These are phyloP conservation scores for Phoma sp. DNA, from an alignment of 2,329 filamentous ascomycete genomes.

Conservation along the genomic window DNA sequence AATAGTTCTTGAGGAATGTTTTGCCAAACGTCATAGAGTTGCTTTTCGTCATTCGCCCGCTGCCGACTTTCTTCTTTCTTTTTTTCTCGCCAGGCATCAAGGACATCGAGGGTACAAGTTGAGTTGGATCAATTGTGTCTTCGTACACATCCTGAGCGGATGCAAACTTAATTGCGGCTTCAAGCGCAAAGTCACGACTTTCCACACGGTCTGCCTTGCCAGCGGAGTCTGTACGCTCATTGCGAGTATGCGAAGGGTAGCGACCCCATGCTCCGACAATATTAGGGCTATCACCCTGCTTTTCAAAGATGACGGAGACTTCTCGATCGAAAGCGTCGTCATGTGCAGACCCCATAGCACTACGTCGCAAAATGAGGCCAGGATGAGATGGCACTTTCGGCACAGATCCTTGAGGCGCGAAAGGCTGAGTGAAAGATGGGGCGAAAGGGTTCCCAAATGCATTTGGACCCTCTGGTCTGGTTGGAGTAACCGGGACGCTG, in stretches of 20 bases:
- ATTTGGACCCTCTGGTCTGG: neutral
- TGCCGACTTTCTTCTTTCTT: constrained; percentile 65
- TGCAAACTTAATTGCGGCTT: constrained; percentile 39
- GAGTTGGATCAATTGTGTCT: constrained; percentile 37
- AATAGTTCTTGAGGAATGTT: constrained; percentile 54
- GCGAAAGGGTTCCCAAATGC: neutral
- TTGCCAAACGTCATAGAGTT: constrained; percentile 53
- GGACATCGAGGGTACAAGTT: constrained; percentile 28
- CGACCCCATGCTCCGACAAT: constrained; percentile 54
- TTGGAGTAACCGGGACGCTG: neutral
- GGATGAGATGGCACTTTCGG: neutral
- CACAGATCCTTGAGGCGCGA: neutral
- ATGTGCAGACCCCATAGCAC: constrained; percentile 24
- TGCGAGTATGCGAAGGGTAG: constrained; percentile 57
- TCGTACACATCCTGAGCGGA: constrained; percentile 24
- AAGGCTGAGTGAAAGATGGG: neutral
- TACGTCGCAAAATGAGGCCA: constrained; percentile 22
- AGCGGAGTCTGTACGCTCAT: constrained; percentile 50
- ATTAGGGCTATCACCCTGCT: constrained; percentile 33
- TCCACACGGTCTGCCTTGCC: constrained; percentile 48
- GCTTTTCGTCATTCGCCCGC: constrained; percentile 71
- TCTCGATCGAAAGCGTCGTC: constrained; percentile 18
- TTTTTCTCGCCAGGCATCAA: constrained; percentile 38
- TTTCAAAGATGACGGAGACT: constrained; percentile 31
- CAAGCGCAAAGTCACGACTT: constrained; percentile 54